phyloP scores from a whole-genome alignment of 768 basidiomycete species.

The Lactarius pseudohatsudake region DNA sequence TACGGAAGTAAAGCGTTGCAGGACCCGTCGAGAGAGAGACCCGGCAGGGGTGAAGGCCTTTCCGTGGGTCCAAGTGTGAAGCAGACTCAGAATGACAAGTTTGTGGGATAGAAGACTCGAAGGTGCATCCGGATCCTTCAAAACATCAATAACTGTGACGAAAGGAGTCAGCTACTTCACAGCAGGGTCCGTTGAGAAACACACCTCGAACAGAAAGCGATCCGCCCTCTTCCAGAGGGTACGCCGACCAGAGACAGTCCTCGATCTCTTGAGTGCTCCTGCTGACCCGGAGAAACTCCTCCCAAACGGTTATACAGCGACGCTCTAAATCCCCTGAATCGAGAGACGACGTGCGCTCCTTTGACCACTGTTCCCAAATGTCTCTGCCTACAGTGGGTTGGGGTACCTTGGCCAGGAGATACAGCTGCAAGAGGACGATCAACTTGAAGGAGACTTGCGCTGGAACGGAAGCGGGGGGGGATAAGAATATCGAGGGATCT shows the following conservation, averaged over 20 bases:
- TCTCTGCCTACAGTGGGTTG: conserved; percentile 29
- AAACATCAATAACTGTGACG: conserved; percentile 22
- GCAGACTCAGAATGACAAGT: conserved; percentile 22
- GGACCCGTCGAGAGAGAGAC: conserved; percentile 12
- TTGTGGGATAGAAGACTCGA: conserved; percentile 22
- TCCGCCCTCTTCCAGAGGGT: conserved; percentile 38
- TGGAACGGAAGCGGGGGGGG: not conserved
- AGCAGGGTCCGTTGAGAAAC: not conserved
- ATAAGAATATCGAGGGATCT: conserved; percentile 2
- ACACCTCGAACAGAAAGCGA: conserved; percentile 30
- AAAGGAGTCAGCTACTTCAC: not conserved
- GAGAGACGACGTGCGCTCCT: conserved; percentile 31
- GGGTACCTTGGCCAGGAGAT: conserved; percentile 17
- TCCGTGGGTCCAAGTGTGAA: conserved; percentile 26
- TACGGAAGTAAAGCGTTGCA: conserved; percentile 39
- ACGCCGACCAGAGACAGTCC: conserved; percentile 49
- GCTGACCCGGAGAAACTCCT: conserved; percentile 43
- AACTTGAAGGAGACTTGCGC: conserved; percentile 24
- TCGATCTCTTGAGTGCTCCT: conserved; percentile 45
- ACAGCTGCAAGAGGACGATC: conserved; percentile 32
- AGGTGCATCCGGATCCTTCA: conserved; percentile 23
- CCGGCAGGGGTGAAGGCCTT: conserved; percentile 7
- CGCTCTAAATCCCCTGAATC: conserved; percentile 39
- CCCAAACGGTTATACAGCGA: conserved; percentile 41
- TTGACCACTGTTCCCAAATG: conserved; percentile 46